Evolutionary conservation across 345 rosid genomes (phyloP), one percentile per base, ranked within the genome.

Genomic region (Acer yangbiense): DNA sequence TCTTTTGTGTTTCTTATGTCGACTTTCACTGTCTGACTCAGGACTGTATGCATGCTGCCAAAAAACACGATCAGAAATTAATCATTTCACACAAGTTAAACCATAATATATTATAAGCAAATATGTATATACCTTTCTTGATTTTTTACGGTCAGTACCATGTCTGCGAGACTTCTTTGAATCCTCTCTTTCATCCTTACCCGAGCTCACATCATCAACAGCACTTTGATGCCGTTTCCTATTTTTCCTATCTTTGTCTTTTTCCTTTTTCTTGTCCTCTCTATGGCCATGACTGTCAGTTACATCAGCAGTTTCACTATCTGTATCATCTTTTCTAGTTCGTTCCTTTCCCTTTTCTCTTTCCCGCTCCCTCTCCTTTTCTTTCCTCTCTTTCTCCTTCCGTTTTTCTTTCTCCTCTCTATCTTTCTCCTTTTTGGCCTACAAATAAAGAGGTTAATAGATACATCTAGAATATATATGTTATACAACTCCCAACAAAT

Each of bases 191-290:
- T 94, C 98, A 77, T 94, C 98, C 84, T 81, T 90, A 76, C 94
- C 99, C 55, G 98, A 94, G 83, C 89, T 87, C 62, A 81, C 87
- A 72, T 94, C 98, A 58, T 94, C 98, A 74, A 64, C 81, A 32
- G 87, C 89, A 76, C 85, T 92, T 46, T 87, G 94, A 84, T 90
- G 95, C 27, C 95, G 87, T 83, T 91, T 94, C 78, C 91, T 76
- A 74, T 91, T 95, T 83, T 89, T 96, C 87, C 94, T 87, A 18
- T 92, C 98, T 79, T 83, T 85, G 43, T 95, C 97, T 77, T 91
- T 96, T 72, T 91, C 98, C 75, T 84, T 91, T 82, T 81, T 87
- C 83, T 89, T 96, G 10, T 94, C 98, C 48, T 94, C 99, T 82
- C 87, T 96, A 73, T 88, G 86, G 69, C 82, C 82, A 29, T 88